phyloP scores from a whole-genome alignment of 371 early-diverging fungal genomes.

The Coelomomyces lativittatus region DNA sequence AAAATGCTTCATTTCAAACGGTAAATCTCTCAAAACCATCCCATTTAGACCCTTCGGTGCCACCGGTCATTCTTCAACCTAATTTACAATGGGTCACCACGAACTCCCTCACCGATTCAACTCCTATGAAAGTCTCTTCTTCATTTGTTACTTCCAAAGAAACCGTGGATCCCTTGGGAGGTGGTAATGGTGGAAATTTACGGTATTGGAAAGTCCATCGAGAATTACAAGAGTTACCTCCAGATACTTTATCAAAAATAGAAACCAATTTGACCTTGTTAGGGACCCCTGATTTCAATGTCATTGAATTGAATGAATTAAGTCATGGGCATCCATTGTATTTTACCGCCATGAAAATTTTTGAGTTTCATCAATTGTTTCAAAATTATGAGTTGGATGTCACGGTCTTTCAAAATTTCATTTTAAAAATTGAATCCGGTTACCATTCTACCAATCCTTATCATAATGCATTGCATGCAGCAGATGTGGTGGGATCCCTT shows the following conservation, averaged over 20 bases:
- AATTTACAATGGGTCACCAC: too few relatives aligned
- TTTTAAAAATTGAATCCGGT: conserved; percentile 11
- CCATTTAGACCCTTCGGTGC: too few relatives aligned
- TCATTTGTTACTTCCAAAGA: too few relatives aligned
- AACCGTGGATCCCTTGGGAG: too few relatives aligned
- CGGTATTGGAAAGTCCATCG: too few relatives aligned
- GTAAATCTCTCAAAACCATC: too few relatives aligned
- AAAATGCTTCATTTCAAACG: too few relatives aligned
- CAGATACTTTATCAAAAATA: not conserved
- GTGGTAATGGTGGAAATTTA: too few relatives aligned
- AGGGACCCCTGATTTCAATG: conserved; percentile 12
- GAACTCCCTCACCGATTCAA: too few relatives aligned
- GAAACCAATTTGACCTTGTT: not conserved
- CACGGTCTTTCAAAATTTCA: conserved; percentile 7
- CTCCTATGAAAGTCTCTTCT: too few relatives aligned
- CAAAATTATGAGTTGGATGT: conserved; percentile 6
- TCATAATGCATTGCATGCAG: conserved; percentile 28
- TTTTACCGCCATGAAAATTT: conserved; percentile 9
- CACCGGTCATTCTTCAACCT: too few relatives aligned
- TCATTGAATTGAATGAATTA: conserved; percentile 8
- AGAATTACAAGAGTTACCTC: not conserved
- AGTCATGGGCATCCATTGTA: conserved; percentile 10
- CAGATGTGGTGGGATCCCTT: conserved; percentile 20
- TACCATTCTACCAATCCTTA: conserved; percentile 21
- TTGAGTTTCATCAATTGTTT: conserved; percentile 9